Conservation (phyloP, 768 basidiomycete species). For the Royoungia palumana region DNA sequence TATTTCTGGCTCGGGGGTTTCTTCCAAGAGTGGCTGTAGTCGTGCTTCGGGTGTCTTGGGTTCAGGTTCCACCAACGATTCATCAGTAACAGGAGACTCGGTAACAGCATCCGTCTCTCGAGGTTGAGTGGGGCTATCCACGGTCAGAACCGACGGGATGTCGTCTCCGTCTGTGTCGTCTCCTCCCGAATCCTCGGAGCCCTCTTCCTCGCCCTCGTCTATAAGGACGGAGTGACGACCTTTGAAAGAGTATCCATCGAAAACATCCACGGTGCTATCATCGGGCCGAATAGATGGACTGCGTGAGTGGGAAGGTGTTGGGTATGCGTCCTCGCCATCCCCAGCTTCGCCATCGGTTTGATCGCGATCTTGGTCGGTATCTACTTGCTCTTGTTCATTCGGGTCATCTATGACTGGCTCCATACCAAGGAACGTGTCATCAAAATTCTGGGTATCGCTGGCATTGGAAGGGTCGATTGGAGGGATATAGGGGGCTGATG, state of each 20-base stretch:
- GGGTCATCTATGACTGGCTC: constrained; percentile 83
- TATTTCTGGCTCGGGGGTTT: constrained; percentile 18
- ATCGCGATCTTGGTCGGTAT: constrained; percentile 67
- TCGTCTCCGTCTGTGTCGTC: constrained; percentile 39
- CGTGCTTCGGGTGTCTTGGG: constrained; percentile 78
- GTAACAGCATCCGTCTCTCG: constrained; percentile 32
- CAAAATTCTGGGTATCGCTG: constrained; percentile 96
- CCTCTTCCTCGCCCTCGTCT: constrained; percentile 48
- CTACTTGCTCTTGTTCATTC: constrained; percentile 56
- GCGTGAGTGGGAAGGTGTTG: constrained; percentile 78
- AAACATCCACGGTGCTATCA: constrained; percentile 64
- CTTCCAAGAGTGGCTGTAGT: constrained; percentile 33
- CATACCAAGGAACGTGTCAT: constrained; percentile 96
- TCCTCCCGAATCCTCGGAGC: constrained; percentile 33
- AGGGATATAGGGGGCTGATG: constrained; percentile 84
- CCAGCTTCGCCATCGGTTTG: constrained; percentile 69
- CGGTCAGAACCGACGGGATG: constrained; percentile 22
- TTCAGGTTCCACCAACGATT: constrained; percentile 47
- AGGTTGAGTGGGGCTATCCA: constrained; percentile 23
- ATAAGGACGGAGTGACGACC: constrained; percentile 77
- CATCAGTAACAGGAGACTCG: constrained; percentile 34
- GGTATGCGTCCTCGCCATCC: constrained; percentile 71
- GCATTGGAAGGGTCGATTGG: constrained; percentile 89
- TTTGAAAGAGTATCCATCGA: constrained; percentile 94
- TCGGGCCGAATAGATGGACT: constrained; percentile 61